A percentile compares a stretch with the other conserved stretches of the same genome.
Evolutionary conservation across 768 basidiomycete species (phyloP).

Genomic region (Gloeophyllum trabeum): DNA sequence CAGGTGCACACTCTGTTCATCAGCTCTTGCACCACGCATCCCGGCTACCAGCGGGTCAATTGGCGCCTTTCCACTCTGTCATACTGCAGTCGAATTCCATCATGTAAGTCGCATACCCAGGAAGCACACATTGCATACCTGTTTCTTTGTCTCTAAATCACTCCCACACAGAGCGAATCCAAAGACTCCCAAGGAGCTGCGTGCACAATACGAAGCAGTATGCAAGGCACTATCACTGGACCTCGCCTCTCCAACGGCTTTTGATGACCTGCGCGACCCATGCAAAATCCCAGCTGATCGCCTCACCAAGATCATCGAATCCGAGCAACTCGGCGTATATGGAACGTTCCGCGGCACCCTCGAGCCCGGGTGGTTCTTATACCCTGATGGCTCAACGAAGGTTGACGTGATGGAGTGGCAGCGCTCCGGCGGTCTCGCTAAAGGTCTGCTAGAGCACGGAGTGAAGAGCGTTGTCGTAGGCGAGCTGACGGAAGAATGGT

Average conservation of each 20-base stretch:
- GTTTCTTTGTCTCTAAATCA: neutral
- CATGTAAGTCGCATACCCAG: slow-evolving; percentile 26
- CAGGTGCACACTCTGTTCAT: slow-evolving; percentile 67
- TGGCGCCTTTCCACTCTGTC: slow-evolving; percentile 58
- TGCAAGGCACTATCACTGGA: slow-evolving; percentile 46
- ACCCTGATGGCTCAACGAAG: slow-evolving; percentile 13
- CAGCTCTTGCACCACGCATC: slow-evolving; percentile 65
- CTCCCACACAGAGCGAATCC: slow-evolving; percentile 35
- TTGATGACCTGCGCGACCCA: slow-evolving; percentile 41
- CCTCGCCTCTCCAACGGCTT: slow-evolving; percentile 33
- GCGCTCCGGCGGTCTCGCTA: slow-evolving; percentile 45
- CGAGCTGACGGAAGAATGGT: slow-evolving; percentile 68
- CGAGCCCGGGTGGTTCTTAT: slow-evolving; percentile 43
- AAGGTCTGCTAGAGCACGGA: slow-evolving; percentile 41
- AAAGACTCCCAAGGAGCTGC: slow-evolving; percentile 45
- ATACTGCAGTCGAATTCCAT: slow-evolving; percentile 69
- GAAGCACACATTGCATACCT: neutral
- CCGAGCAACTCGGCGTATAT: slow-evolving; percentile 36
- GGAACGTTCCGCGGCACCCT: slow-evolving; percentile 64
- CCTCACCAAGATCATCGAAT: slow-evolving; percentile 50
- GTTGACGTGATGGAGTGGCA: slow-evolving; percentile 64
- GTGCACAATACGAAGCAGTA: slow-evolving; percentile 53
- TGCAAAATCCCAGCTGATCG: slow-evolving; percentile 31
- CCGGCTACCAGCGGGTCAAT: slow-evolving; percentile 38
- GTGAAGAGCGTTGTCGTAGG: slow-evolving; percentile 55